phyloP scores from a whole-genome alignment of 768 basidiomycete genomes.

The Obba rivulosa region DNA sequence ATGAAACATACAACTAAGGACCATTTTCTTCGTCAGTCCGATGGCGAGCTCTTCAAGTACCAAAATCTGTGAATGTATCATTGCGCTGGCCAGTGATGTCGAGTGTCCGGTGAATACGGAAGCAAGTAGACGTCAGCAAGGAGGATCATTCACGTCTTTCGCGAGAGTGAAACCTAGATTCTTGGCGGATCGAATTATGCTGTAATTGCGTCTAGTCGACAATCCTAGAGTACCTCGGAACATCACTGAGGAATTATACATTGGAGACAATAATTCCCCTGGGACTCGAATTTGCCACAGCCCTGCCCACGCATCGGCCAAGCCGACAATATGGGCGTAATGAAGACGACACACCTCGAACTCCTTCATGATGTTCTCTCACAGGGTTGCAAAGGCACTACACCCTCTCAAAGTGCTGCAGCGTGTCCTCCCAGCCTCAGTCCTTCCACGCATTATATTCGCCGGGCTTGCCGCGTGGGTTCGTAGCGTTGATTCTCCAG shows the following conservation, averaged over 20 bases:
- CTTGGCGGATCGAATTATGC: constrained; percentile 13
- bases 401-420: constrained; percentile 30
- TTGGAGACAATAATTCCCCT: constrained; percentile 8
- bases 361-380: constrained; percentile 8
- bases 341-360: not conserved
- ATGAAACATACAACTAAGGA: too few species aligned
- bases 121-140: constrained; percentile 14
- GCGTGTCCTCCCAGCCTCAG: constrained; percentile 31
- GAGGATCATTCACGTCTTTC: constrained; percentile 18
- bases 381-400: constrained; percentile 14
- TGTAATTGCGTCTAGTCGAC: not conserved
- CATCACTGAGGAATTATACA: constrained; percentile 6
- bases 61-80: constrained; percentile 19
- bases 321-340: not conserved
- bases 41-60: constrained; percentile 10
- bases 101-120: constrained; percentile 18
- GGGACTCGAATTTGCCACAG: constrained; percentile 11
- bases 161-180: constrained; percentile 16
- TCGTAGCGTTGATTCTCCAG: constrained; percentile 4
- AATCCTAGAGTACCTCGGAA: too few species aligned
- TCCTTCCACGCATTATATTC: constrained; percentile 31
- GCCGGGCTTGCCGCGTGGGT: constrained; percentile 23
- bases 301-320: not conserved
- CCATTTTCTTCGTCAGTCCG: too few species aligned
- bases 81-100: constrained; percentile 12